Conservation (phyloP, 495 filamentous ascomycete species). For the Penicillium cataractarum region DNA sequence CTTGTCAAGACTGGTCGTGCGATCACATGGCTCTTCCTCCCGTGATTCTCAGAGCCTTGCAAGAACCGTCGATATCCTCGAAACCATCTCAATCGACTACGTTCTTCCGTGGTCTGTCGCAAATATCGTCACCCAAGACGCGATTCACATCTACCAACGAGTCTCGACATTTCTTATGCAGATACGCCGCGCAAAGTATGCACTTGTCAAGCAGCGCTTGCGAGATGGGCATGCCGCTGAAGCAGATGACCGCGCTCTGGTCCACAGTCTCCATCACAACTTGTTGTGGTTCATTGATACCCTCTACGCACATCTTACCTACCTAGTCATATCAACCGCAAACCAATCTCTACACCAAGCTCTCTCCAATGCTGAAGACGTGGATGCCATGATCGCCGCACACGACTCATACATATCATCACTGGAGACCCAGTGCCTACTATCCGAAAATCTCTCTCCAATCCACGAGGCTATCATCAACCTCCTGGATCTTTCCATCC, state of each 20-base stretch:
- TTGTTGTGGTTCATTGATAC: slow-evolving; percentile 80
- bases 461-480: slow-evolving; percentile 68
- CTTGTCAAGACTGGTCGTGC: slow-evolving; percentile 60
- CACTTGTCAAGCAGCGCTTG: slow-evolving; percentile 62
- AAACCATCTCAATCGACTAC: slow-evolving; percentile 61
- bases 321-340: slow-evolving; percentile 66
- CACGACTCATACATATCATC: slow-evolving; percentile 66
- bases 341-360: slow-evolving; percentile 52
- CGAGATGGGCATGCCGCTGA: slow-evolving; percentile 25
- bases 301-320: slow-evolving; percentile 73
- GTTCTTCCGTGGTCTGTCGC: slow-evolving; percentile 82
- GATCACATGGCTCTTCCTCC: slow-evolving; percentile 31
- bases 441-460: slow-evolving; percentile 63
- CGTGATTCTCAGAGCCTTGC: slow-evolving; percentile 18
- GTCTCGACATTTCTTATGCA: slow-evolving; percentile 79
- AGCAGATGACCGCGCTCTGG: slow-evolving; percentile 44
- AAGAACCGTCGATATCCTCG: slow-evolving; percentile 55
- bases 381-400: slow-evolving; percentile 77
- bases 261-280: slow-evolving; percentile 68
- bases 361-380: slow-evolving; percentile 66
- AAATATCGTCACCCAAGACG: slow-evolving; percentile 70
- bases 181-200: slow-evolving; percentile 69
- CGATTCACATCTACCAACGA: slow-evolving; percentile 65
- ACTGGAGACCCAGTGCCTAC: slow-evolving; percentile 66
- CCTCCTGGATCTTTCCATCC: slow-evolving; percentile 61